These are phyloP conservation scores for Gnomoniopsis smithogilvyi DNA, from an alignment of 2,329 filamentous ascomycete species.

Conservation along the genomic window DNA sequence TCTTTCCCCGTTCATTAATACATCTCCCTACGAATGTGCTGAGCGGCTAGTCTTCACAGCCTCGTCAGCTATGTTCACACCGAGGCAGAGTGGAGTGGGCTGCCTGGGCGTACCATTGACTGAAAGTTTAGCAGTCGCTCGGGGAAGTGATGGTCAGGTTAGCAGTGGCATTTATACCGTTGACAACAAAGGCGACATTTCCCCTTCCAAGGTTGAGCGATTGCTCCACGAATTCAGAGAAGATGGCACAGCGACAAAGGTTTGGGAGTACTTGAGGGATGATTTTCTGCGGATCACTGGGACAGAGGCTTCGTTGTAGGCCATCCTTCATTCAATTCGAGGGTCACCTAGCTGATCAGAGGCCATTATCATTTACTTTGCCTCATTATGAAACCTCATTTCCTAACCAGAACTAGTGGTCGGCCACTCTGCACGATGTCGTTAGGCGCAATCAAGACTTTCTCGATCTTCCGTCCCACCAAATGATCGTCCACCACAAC, in stretches of 20 bases:
- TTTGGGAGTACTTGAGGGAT: constrained; percentile 25
- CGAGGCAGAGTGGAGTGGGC: constrained; percentile 11
- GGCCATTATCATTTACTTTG: neutral
- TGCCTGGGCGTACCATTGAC: constrained; percentile 20
- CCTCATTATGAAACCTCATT: neutral
- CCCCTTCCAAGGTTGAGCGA: constrained; percentile 22
- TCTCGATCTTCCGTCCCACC: constrained; percentile 9
- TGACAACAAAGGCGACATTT: constrained; percentile 18
- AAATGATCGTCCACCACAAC: constrained; percentile 24
- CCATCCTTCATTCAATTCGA: neutral
- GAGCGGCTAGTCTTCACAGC: constrained; percentile 32
- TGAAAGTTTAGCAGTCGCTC: constrained; percentile 17
- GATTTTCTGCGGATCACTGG: constrained; percentile 25
- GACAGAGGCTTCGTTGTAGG: neutral
- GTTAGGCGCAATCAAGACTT: constrained; percentile 14
- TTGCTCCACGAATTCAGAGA: constrained; percentile 26
- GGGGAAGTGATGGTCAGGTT: constrained; percentile 25
- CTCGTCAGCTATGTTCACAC: constrained; percentile 31
- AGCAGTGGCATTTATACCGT: constrained; percentile 33
- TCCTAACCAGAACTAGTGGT: constrained; percentile 13
- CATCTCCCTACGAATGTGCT: constrained; percentile 26
- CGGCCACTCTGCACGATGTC: constrained; percentile 18
- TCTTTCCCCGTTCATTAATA: constrained; percentile 13
- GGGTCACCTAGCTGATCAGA: neutral
- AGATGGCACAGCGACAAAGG: constrained; percentile 29